Evolutionary conservation across 148 eudicot species (phyloP), one percentile per base, ranked within the genome.

Genomic region (Drosera capensis): DNA sequence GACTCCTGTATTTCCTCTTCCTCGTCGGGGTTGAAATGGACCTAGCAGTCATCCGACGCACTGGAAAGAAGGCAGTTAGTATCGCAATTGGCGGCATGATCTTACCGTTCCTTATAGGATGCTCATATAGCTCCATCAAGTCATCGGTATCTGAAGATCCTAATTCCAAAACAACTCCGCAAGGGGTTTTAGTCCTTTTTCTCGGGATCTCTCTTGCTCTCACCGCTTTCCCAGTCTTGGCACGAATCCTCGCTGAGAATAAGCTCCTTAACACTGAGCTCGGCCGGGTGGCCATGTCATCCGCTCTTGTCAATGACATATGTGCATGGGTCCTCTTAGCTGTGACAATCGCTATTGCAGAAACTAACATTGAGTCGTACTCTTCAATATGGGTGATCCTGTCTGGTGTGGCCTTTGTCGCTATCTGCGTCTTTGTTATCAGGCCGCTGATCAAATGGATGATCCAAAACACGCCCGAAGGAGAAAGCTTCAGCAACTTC

Each of bases 1-100:
- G 88, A 25, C 80, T 80, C 23, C 56, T 80, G 12, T 80, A 64
- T 47, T 80, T 73, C 61, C 72, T 80, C 8, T 80, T 80, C 54
- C 52, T 80, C 0, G 65, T 76, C 3, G 88, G 88, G 3, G 72
- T 80, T 0, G 88, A 80, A 47, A 66, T 75, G 74, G 88, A 80
- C 25, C 40, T 73, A 8, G 53, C 59, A 1, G 65, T 71, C 7
- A 57, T 80, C 25, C 45, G 48, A 3, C 60, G 65, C 5, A 76
- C 79, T 0, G 88, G 88, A 1, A 73, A 45, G n/a, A 72, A 70
- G 38, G 72, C 88, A 1, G 25, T 80, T 0, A 49, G 54, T 52
- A 55, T 80, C 1, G 88, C 88, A 1, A 9, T 80, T 1, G 79
- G 72, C 0, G 83, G 88, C 14, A 76, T 80, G 71, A 45, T 62